Evolutionary conservation across 768 basidiomycete species (phyloP).

Genomic region (Suillus spraguei): DNA sequence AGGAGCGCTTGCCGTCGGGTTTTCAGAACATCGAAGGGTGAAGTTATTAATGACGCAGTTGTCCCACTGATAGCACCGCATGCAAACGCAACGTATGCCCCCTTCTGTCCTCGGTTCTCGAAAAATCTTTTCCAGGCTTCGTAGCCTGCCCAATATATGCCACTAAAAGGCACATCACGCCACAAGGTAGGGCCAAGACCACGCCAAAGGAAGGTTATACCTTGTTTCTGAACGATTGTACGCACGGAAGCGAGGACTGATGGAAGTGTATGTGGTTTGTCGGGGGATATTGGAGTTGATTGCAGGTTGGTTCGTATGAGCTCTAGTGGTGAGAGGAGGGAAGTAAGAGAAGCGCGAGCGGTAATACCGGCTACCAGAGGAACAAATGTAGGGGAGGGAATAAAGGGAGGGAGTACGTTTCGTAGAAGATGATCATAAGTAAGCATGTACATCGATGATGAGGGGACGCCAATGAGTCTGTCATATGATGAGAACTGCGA

Average conservation of each 20-base stretch:
- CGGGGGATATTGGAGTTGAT: constrained; percentile 74
- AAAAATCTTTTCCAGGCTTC: constrained; percentile 77
- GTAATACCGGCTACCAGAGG: constrained; percentile 84
- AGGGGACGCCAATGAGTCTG: constrained; percentile 90
- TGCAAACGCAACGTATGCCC: constrained; percentile 76
- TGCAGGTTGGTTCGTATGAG: constrained; percentile 93
- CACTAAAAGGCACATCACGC: constrained; percentile 98
- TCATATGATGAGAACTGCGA: constrained; percentile 15
- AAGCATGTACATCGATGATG: constrained; percentile 92
- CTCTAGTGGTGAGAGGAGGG: constrained; percentile 85
- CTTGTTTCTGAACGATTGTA: constrained; percentile 59
- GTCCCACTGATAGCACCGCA: constrained; percentile 91
- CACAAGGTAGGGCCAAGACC: constrained; percentile 92
- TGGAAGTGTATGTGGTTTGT: constrained; percentile 73
- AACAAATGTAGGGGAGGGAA: constrained; percentile 52
- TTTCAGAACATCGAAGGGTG: constrained; percentile 96
- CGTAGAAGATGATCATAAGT: constrained; percentile 89
- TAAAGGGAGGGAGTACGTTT: constrained; percentile 58
- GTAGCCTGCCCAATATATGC: constrained; percentile 96
- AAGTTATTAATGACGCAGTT: constrained; percentile 83
- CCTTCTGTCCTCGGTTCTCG: constrained; percentile 52
- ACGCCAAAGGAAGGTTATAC: constrained; percentile 78
- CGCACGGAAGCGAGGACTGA: constrained; percentile 71
- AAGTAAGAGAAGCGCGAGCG: constrained; percentile 79
- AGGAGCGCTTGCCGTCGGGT: constrained; percentile 87